Evolutionary conservation across 306 rosid species (phyloP).

Genomic region (Begonia fuchsioides): DNA sequence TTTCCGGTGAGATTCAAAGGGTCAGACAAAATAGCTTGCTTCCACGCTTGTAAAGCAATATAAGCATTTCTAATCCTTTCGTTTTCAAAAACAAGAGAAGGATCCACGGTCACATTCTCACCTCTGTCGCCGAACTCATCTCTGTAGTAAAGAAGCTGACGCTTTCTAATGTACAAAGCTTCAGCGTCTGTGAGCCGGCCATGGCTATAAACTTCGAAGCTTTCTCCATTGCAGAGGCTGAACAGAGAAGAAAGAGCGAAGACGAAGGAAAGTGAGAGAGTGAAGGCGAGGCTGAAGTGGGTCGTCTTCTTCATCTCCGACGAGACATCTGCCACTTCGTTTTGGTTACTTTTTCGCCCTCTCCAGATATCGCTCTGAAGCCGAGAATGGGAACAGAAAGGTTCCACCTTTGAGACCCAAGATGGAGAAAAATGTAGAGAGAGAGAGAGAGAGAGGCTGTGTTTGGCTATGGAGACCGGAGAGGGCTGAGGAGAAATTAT

Average conservation of each 20-base stretch:
- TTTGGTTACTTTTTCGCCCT: background rate
- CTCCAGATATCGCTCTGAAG: background rate
- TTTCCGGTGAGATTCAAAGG: conserved; percentile 37
- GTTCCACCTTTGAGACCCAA: too few relatives aligned
- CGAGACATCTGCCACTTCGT: conserved; percentile 34
- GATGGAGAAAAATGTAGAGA: too few relatives aligned
- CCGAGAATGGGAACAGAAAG: conserved; percentile 4
- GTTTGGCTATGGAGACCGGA: conserved; percentile 22
- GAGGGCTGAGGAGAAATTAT: conserved; percentile 22
- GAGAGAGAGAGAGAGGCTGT: conserved; percentile 5
- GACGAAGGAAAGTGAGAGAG: background rate
- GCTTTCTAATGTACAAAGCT: conserved; percentile 45
- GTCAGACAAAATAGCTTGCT: conserved; percentile 80
- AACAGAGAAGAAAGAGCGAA: conserved; percentile 9
- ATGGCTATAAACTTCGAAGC: conserved; percentile 60
- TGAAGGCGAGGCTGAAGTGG: conserved; percentile 11
- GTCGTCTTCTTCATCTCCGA: conserved; percentile 62
- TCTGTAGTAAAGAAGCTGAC: conserved; percentile 74
- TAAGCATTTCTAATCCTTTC: conserved; percentile 50
- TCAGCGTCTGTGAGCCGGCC: conserved; percentile 21
- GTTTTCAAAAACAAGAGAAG: conserved; percentile 53
- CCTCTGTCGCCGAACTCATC: conserved; percentile 76
- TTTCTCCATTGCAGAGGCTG: conserved; percentile 1
- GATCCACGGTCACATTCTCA: conserved; percentile 55
- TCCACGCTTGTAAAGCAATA: conserved; percentile 78